phyloP scores from a whole-genome alignment of 2,329 filamentous ascomycete genomes.

The Beauveria australis region DNA sequence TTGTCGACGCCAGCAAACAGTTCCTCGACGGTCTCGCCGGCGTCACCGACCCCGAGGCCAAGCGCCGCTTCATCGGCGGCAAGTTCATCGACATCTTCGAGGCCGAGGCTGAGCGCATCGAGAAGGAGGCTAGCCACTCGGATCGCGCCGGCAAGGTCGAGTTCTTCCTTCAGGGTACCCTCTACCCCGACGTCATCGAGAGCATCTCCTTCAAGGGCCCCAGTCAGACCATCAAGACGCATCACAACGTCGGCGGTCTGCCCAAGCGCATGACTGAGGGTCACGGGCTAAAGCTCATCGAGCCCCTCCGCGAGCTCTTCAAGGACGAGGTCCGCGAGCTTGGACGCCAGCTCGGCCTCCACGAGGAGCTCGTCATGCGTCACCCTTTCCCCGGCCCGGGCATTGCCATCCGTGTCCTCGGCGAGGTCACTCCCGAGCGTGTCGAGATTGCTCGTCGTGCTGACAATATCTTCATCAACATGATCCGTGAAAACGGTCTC shows the following conservation, averaged over 20 bases:
- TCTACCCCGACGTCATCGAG: constrained; percentile 51
- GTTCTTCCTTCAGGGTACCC: constrained; percentile 80
- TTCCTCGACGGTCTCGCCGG: constrained; percentile 74
- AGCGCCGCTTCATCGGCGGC: constrained; percentile 83
- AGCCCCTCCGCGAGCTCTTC: constrained; percentile 72
- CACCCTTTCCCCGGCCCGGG: constrained; percentile 33
- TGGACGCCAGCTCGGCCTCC: constrained; percentile 24
- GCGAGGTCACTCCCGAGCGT: constrained; percentile 72
- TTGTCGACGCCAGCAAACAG: constrained; percentile 68
- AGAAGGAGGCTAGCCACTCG: constrained; percentile 59
- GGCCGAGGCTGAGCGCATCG: constrained; percentile 61
- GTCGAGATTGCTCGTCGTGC: constrained; percentile 73
- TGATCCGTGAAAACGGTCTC: constrained; percentile 63
- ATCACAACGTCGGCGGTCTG: constrained; percentile 64
- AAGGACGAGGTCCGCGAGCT: constrained; percentile 60
- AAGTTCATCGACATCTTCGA: constrained; percentile 65
- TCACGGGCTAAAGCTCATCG: constrained; percentile 55
- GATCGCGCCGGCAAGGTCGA: constrained; percentile 65
- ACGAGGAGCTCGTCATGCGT: constrained; percentile 23
- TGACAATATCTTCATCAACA: constrained; percentile 69
- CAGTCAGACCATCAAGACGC: constrained; percentile 42
- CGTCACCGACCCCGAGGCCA: constrained; percentile 71
- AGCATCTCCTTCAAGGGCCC: constrained; percentile 32
- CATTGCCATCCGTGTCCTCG: constrained; percentile 72
- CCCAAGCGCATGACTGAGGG: constrained; percentile 46